Conservation (phyloP, 805 yeast species). For the Yamadazyma takamatsuzukensis region DNA sequence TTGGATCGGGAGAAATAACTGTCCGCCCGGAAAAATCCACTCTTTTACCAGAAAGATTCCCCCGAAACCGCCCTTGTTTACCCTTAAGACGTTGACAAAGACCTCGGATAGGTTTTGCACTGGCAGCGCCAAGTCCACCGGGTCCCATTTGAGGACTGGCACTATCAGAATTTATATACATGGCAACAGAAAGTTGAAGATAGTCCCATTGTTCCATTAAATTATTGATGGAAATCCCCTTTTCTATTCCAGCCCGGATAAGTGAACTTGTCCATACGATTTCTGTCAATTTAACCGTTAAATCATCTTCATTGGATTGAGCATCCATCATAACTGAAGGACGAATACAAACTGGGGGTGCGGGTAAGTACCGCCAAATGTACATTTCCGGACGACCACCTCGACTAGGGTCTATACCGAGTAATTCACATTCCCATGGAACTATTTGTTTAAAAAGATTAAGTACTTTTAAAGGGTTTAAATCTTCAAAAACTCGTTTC, state of each 20-base stretch:
- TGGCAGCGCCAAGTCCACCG: conserved; percentile 52
- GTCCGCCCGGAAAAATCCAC: conserved; percentile 98
- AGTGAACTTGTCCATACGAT: conserved; percentile 95
- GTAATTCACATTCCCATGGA: conserved; percentile 85
- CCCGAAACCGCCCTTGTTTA: conserved; percentile 98
- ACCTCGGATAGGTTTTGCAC: conserved; percentile 82
- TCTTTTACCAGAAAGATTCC: conserved; percentile 96
- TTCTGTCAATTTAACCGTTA: conserved; percentile 93
- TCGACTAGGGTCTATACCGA: conserved; percentile 83
- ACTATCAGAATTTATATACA: conserved; percentile 95
- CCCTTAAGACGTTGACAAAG: conserved; percentile 97
- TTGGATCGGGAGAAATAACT: conserved; percentile 98
- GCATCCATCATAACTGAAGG: conserved; percentile 94
- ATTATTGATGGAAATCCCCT: conserved; percentile 88
- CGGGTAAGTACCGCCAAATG: conserved; percentile 95
- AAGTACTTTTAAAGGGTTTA: conserved; percentile 87
- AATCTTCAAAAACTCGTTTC: conserved; percentile 85
- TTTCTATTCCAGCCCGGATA: conserved; percentile 91
- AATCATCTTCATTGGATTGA: conserved; percentile 94
- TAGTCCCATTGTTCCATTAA: conserved; percentile 99
- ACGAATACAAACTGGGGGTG: conserved; percentile 98
- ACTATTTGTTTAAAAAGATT: conserved; percentile 81
- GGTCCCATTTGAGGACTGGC: conserved; percentile 81
- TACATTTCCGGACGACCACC: conserved; percentile 96
- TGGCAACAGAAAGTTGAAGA: conserved; percentile 89